phyloP scores from a whole-genome alignment of 179 eudicot species.

The Silene coronaria region DNA sequence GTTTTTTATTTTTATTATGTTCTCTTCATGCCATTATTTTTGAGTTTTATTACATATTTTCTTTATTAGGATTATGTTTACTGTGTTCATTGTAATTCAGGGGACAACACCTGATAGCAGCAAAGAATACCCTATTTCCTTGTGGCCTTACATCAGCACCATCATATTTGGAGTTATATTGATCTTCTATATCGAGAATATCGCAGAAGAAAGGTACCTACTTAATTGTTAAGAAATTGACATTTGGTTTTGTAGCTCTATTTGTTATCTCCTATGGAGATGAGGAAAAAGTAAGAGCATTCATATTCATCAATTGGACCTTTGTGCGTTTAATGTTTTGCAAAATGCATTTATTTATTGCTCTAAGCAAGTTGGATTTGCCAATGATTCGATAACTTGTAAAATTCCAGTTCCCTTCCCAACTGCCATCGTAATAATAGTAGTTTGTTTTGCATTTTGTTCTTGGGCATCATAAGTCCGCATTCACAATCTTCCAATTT shows the following conservation, averaged over 20 bases:
- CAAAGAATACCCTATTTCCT: slow-evolving; percentile 53
- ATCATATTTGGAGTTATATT: slow-evolving; percentile 69
- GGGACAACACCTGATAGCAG: slow-evolving; percentile 51
- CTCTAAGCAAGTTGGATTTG: neutral
- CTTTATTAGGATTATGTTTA: slow-evolving; percentile 6
- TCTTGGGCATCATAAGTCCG: slow-evolving; percentile 2
- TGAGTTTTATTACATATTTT: neutral
- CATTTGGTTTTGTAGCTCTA: neutral
- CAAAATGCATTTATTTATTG: neutral
- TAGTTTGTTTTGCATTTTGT: neutral
- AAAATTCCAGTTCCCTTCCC: neutral
- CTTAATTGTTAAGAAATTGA: neutral
- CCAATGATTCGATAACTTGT: neutral
- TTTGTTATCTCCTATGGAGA: neutral
- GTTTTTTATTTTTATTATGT: neutral
- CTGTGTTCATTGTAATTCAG: slow-evolving; percentile 33
- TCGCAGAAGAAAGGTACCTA: slow-evolving; percentile 91
- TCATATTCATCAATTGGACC: neutral
- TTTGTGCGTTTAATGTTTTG: neutral
- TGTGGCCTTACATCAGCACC: slow-evolving; percentile 78
- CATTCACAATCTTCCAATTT: neutral
- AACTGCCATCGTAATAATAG: neutral
- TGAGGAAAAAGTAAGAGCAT: neutral
- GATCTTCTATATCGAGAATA: slow-evolving; percentile 81
- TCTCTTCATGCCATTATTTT: neutral